Base-by-base conservation (phyloP, 2,329 filamentous ascomycete genomes). In the Chalaropsis ovoidea region DNA sequence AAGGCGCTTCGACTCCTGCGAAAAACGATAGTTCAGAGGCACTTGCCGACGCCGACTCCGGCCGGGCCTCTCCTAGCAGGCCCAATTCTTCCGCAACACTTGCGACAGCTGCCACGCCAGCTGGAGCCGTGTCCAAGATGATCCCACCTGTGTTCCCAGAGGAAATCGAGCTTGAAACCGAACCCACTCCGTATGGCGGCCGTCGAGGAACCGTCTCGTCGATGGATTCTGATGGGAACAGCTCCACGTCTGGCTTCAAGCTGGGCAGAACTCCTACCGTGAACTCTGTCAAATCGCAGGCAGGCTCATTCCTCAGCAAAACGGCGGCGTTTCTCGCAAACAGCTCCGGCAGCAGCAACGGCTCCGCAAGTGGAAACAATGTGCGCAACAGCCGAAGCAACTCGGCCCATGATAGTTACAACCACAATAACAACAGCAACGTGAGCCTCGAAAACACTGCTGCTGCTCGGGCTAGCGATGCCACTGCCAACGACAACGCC, bases 391-490 rank as follows among this genome's bases (percentile, higher is more conserved):
- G 54, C 8, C 24, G 54, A 17, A 58, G 54, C 31, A 58, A 58
- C 24, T 58, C 54, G 31, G 27, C 31, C 8, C 24, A 58, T 58
- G 27, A 54, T 15, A 42, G 10, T 19, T 43, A 35, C 35, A 62
- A 24, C 39, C 31, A 31, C 56, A 65, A 65, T 35, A 62, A 52
- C 41, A 52, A 56, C 39, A 71, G 72, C 19, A 70, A 72, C 24
- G 70, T 73, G 7, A 58, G 54, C 15, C 54, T 58, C 10, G 54
- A 58, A 58, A 58, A 19, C 17, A 39, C 27, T 8, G 35, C 31
- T 8, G 35, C 31, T 17, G 35, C 45, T 22, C 35, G 41, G 17
- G 39, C 6, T 11, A 62, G 22, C 19, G 43, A 47, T 31, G 39
- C 41, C 22, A 27, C 19, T 13, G 42, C 42, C n/a, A 61, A 45